These are phyloP conservation scores for Pythium oligandrum DNA, from an alignment of 352 stramenopile genomes.

Conservation along the genomic window DNA sequence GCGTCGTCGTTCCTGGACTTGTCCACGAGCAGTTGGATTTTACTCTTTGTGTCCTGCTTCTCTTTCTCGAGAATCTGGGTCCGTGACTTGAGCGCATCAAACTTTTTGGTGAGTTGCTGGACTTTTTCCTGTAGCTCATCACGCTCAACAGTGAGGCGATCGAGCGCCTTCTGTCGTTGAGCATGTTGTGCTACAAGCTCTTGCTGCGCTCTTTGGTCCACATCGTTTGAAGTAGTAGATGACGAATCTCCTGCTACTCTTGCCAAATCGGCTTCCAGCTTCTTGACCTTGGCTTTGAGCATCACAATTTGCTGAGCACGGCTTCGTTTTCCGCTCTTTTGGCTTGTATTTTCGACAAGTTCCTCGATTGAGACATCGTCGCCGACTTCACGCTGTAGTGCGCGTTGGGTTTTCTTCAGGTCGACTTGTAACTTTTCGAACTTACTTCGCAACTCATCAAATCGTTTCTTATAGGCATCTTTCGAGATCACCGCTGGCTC, in stretches of 20 bases:
- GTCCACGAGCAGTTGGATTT: constrained; percentile 67
- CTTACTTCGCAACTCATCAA: constrained; percentile 60
- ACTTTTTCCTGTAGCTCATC: constrained; percentile 54
- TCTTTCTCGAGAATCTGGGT: constrained; percentile 73
- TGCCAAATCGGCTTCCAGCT: constrained; percentile 43
- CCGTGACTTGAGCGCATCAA: constrained; percentile 61
- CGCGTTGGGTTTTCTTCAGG: constrained; percentile 71
- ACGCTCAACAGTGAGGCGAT: constrained; percentile 51
- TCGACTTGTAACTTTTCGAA: constrained; percentile 46
- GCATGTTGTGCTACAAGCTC: constrained; percentile 50
- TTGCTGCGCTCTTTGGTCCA: constrained; percentile 62
- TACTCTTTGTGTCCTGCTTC: constrained; percentile 51
- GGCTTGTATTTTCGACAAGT: constrained; percentile 30
- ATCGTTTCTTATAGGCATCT: constrained; percentile 1
- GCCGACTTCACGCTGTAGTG: constrained; percentile 56
- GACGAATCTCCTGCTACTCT: not conserved
- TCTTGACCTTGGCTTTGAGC: constrained; percentile 79
- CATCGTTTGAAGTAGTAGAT: constrained; percentile 16
- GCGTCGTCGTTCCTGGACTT: constrained; percentile 81
- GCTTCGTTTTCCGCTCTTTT: constrained; percentile 31
- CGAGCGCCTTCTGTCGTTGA: constrained; percentile 53
- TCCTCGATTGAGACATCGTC: constrained; percentile 52
- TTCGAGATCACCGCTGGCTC: too few species aligned
- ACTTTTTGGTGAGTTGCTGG: constrained; percentile 53
- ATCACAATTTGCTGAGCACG: constrained; percentile 84